Base-by-base conservation (phyloP, 2,329 filamentous ascomycete genomes). In the Samsoniella hepiali region DNA sequence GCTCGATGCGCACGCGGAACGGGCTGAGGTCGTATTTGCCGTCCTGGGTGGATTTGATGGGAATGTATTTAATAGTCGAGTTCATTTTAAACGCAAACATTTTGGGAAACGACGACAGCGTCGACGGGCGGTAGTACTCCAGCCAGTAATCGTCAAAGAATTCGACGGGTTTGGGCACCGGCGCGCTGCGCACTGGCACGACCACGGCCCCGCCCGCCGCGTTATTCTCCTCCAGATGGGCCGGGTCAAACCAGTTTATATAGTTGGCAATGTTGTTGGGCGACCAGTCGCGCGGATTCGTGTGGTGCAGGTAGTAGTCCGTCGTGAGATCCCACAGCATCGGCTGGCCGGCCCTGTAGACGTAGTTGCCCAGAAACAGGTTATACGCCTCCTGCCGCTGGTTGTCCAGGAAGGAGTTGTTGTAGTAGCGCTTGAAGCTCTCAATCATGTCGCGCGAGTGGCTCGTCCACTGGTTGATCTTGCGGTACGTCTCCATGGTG, bases 371-470 rank as follows among this genome's bases (percentile, higher is more conserved):
- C 1, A 99, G 83, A 72, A 99, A 99, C 10, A 99, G 81, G 69
- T 99, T 99, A 76, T 98, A 98, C 0, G 95, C 95, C 76, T 99
- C 95, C 76, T 99, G 95, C 38, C 95, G 88, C 73, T 99, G 95
- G n/a, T 90, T 93, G 74, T 99, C 95, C 9, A 99, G 84, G 74
- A 99, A 99, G 0, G 94, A 96, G 72, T 99, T 99, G 78, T 98
- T 97, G 76, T 99, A 99, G 75, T 98, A 99, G 34, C 95, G 87
- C 75, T 98, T 99, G 81, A 99, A 97, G 74, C 92, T 97, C 77
- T 99, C 95, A 29, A 99, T 93, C 94, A 99, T 98, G 75, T 99
- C 95, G 68, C 95, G 86, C 2, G 94, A 97, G 74, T 97, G 93
- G 70, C 92, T 97, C 31, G 93, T 96, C 95, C 95, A 99, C 74